Conservation (phyloP, 2,329 filamentous ascomycete species). For the Fusarium solani-melongenae region DNA sequence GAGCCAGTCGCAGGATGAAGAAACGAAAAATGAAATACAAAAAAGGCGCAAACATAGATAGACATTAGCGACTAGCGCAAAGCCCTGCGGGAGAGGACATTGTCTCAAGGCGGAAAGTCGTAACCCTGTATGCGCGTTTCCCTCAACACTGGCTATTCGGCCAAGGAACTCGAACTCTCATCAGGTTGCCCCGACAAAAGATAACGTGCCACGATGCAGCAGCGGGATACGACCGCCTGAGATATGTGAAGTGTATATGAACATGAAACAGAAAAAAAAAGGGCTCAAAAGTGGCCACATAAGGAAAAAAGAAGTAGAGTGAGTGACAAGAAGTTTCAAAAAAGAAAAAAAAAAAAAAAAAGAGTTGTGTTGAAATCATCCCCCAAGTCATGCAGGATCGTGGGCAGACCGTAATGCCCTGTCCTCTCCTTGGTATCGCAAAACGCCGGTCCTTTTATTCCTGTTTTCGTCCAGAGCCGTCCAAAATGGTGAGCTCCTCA, state of each 20-base stretch:
- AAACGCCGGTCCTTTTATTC: slow-evolving; percentile 46
- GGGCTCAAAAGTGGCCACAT: slow-evolving; percentile 26
- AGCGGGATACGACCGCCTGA: slow-evolving; percentile 30
- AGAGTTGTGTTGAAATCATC: slow-evolving; percentile 34
- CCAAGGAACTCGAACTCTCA: slow-evolving; percentile 11
- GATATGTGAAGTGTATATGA: slow-evolving; percentile 41
- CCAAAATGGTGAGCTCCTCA: slow-evolving; percentile 22
- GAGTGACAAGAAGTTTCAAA: slow-evolving; percentile 40
- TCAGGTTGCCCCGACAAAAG: slow-evolving; percentile 23
- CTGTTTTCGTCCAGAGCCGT: slow-evolving; percentile 35
- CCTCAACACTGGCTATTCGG: slow-evolving; percentile 6
- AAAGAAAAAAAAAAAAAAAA: slow-evolving; percentile 30
- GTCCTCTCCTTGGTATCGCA: slow-evolving; percentile 40
- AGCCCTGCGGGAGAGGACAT: slow-evolving; percentile 10
- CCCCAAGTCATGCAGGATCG: slow-evolving; percentile 38
- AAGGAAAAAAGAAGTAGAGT: slow-evolving; percentile 31
- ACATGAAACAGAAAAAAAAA: slow-evolving; percentile 34
- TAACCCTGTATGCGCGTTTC: slow-evolving; percentile 23
- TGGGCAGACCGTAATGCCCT: slow-evolving; percentile 39
- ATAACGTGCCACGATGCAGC: slow-evolving; percentile 29
- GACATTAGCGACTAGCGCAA: slow-evolving; percentile 45
- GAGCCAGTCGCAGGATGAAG: slow-evolving; percentile 33
- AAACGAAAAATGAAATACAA: slow-evolving; percentile 39
- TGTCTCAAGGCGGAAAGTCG: slow-evolving; percentile 26
- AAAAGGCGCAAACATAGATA: slow-evolving; percentile 39